Evolutionary conservation across 108 stramenopile genomes (phyloP).

Genomic region (Pseudonitzschia pungens): DNA sequence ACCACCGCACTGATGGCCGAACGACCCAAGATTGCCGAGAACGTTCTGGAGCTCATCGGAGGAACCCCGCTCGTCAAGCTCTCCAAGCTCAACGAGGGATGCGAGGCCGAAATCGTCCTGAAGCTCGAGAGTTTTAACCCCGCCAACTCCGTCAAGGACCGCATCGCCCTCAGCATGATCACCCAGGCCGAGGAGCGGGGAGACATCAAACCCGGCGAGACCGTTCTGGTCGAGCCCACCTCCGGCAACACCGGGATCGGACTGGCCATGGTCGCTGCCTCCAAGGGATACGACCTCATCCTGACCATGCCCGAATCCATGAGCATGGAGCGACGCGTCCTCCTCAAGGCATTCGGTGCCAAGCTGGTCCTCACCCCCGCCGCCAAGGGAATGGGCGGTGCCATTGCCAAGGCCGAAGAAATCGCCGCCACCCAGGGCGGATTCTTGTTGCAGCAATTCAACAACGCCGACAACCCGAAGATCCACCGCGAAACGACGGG

Average conservation of each 20-base stretch:
- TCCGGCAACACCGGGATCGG: slow-evolving; percentile 95
- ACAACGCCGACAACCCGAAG: slow-evolving; percentile 82
- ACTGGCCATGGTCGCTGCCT: slow-evolving; percentile 83
- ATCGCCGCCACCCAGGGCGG: slow-evolving; percentile 55
- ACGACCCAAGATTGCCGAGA: slow-evolving; percentile 77
- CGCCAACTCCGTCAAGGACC: slow-evolving; percentile 76
- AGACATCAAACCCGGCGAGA: slow-evolving; percentile 67
- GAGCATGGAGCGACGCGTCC: slow-evolving; percentile 71
- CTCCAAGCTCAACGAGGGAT: slow-evolving; percentile 55
- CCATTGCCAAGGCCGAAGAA: slow-evolving; percentile 80
- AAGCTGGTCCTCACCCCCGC: slow-evolving; percentile 75
- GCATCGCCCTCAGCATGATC: slow-evolving; percentile 73
- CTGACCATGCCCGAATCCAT: slow-evolving; percentile 95
- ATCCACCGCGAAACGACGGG: slow-evolving; percentile 81
- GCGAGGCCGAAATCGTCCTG: slow-evolving; percentile 75
- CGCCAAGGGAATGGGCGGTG: slow-evolving; percentile 67
- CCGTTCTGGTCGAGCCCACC: slow-evolving; percentile 69
- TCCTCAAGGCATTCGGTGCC: slow-evolving; percentile 71
- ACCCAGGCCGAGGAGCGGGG: slow-evolving; percentile 70
- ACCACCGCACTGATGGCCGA: slow-evolving; percentile 16
- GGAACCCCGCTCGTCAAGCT: slow-evolving; percentile 84
- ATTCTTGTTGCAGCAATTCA: slow-evolving; percentile 76
- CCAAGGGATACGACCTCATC: slow-evolving; percentile 77
- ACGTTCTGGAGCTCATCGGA: slow-evolving; percentile 83
- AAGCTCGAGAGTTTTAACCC: slow-evolving; percentile 69